phyloP scores from a whole-genome alignment of 169 alveolate species.

The Perkinsus olseni region DNA sequence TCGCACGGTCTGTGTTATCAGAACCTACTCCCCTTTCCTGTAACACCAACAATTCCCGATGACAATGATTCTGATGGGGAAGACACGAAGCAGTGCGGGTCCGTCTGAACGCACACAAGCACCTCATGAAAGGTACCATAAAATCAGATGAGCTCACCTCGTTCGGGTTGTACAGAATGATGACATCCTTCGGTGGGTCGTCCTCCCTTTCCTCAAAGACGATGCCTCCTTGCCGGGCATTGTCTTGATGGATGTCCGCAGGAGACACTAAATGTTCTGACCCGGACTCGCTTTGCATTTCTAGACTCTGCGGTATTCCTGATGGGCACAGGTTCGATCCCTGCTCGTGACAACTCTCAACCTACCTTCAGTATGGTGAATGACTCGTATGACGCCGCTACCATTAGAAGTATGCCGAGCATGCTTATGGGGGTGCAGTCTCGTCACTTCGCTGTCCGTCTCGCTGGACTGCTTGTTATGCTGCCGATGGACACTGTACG shows the following conservation, averaged over 20 bases:
- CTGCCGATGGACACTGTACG: background rate
- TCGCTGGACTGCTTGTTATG: background rate
- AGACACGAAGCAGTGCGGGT: background rate
- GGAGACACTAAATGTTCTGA: background rate
- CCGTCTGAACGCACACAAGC: background rate
- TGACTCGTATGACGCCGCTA: background rate
- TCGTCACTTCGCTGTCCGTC: background rate
- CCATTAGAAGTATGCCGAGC: background rate
- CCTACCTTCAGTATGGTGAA: background rate
- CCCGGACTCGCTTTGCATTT: background rate
- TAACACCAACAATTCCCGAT: no score
- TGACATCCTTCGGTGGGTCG: background rate
- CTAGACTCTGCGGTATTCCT: background rate
- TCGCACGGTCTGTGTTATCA: no score
- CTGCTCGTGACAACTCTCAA: no score
- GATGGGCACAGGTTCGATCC: no score
- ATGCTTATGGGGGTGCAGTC: background rate
- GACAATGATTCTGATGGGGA: background rate
- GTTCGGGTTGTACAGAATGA: background rate
- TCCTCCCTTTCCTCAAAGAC: background rate
- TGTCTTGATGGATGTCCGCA: background rate
- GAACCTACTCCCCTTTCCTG: no score
- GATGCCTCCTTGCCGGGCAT: background rate
- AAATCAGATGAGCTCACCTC: background rate
- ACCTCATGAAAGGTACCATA: background rate